These are phyloP conservation scores for Aspergillus sp. DNA, from an alignment of 2,329 filamentous ascomycete genomes.

Conservation along the genomic window DNA sequence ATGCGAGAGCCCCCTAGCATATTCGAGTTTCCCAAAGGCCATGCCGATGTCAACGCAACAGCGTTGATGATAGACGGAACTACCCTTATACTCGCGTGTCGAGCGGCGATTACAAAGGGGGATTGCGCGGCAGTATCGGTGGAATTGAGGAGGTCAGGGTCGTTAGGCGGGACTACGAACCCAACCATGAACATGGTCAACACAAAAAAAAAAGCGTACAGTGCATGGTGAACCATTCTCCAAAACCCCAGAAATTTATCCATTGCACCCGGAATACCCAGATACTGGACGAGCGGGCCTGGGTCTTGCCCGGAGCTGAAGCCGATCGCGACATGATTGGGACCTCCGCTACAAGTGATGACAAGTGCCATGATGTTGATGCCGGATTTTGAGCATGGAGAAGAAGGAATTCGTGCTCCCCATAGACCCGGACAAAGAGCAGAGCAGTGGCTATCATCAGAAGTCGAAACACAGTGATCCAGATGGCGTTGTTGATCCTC, in stretches of 20 bases:
- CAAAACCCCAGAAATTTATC: conserved; percentile 28
- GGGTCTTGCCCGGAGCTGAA: conserved; percentile 52
- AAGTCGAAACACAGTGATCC: conserved; percentile 44
- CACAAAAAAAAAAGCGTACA: conserved; percentile 51
- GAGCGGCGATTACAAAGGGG: conserved; percentile 70
- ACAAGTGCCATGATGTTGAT: conserved; percentile 51
- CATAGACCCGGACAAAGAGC: conserved; percentile 50
- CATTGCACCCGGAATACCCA: conserved; percentile 11
- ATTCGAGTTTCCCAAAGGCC: conserved; percentile 66
- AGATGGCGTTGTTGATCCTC: conserved; percentile 31
- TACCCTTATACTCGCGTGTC: conserved; percentile 63
- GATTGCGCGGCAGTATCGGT: conserved; percentile 34
- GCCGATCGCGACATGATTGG: conserved; percentile 44
- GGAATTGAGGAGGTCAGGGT: conserved; percentile 41
- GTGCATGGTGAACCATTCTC: conserved; percentile 34
- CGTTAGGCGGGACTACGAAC: conserved; percentile 56
- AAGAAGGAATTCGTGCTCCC: conserved; percentile 54
- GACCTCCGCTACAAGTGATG: conserved; percentile 49
- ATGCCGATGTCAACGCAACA: conserved; percentile 68
- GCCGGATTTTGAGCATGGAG: conserved; percentile 50
- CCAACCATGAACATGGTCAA: conserved; percentile 57
- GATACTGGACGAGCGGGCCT: conserved; percentile 63
- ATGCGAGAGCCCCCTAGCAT: conserved; percentile 54
- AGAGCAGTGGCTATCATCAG: conserved; percentile 52
- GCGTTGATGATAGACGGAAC: conserved; percentile 73